Percentiles rank a stretch among this genome's conserved stretches.
phyloP scores from a whole-genome alignment of 2,329 filamentous ascomycete species.

The Sclerotinia minor region DNA sequence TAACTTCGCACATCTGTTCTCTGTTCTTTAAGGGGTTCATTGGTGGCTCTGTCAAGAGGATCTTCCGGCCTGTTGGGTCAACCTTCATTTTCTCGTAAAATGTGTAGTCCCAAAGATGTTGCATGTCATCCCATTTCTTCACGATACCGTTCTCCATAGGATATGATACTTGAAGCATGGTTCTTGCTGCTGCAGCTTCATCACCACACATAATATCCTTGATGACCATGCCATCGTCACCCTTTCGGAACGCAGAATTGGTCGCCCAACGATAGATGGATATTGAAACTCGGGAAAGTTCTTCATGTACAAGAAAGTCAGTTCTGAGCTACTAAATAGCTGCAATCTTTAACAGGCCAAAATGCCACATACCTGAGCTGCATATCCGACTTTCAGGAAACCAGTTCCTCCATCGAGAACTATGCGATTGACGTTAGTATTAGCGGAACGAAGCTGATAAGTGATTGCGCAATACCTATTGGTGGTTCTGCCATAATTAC shows the following conservation, averaged over 20 bases:
- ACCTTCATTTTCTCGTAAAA: constrained; percentile 97
- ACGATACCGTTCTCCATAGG: constrained; percentile 99
- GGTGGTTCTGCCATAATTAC: constrained; percentile 43
- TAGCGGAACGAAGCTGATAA: not conserved
- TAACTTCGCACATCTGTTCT: constrained; percentile 97
- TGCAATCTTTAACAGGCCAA: not conserved
- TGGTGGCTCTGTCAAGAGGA: constrained; percentile 92
- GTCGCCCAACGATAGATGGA: constrained; percentile 95
- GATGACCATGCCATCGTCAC: constrained; percentile 65
- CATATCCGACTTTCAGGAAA: constrained; percentile 99
- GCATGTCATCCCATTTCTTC: constrained; percentile 99
- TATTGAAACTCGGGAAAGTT: constrained; percentile 99
- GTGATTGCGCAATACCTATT: constrained; percentile 38
- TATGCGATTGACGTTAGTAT: constrained; percentile 46
- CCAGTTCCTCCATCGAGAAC: constrained; percentile 99
- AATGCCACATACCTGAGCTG: constrained; percentile 66
- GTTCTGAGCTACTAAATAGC: constrained; percentile 13
- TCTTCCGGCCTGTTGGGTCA: constrained; percentile 89
- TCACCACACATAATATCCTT: constrained; percentile 99
- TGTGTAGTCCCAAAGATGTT: constrained; percentile 98
- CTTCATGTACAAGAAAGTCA: constrained; percentile 46
- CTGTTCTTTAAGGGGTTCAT: constrained; percentile 98
- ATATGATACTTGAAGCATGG: constrained; percentile 98
- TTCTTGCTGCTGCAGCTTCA: constrained; percentile 91
- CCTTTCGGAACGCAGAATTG: constrained; percentile 91